Percentiles rank a stretch among this genome's conserved stretches.
phyloP scores from a whole-genome alignment of 208 protist genomes.

The Leishmania tropica region DNA sequence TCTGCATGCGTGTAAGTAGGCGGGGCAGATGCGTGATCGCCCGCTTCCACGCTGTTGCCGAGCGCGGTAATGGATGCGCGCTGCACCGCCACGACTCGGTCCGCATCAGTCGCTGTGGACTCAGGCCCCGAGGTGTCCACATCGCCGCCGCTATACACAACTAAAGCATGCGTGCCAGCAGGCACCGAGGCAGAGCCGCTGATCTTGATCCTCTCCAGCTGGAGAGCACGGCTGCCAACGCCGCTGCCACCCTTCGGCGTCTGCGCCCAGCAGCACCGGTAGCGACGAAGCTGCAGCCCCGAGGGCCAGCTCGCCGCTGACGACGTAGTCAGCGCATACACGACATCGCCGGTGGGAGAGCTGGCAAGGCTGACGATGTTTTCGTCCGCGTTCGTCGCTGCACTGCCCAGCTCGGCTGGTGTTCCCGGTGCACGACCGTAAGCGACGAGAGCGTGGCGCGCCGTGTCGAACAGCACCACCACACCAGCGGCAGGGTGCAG shows the following conservation, averaged over 20 bases:
- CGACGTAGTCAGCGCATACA: constrained; percentile 22
- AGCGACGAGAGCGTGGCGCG: constrained; percentile 22
- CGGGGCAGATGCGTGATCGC: neutral
- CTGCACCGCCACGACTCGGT: constrained; percentile 30
- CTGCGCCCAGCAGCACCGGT: constrained; percentile 20
- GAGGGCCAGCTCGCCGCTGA: neutral
- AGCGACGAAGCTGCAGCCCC: constrained; percentile 20
- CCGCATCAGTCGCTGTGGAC: neutral
- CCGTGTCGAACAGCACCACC: constrained; percentile 21
- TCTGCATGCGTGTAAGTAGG: constrained; percentile 20
- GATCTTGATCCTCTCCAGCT: neutral
- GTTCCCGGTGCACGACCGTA: constrained; percentile 10
- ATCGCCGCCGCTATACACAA: constrained; percentile 32
- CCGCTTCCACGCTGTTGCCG: too few species aligned
- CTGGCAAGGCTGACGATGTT: constrained; percentile 14
- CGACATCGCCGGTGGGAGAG: constrained; percentile 19
- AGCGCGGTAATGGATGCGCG: constrained; percentile 12
- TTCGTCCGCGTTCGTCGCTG: neutral
- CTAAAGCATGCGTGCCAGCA: constrained; percentile 16
- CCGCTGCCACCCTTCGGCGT: neutral
- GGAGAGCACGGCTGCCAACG: neutral
- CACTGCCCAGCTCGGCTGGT: neutral
- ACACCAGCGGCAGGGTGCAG: constrained; percentile 23
- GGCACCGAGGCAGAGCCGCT: constrained; percentile 1
- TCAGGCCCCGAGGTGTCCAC: neutral